Percentiles rank a stretch among this genome's conserved stretches.
Conservation (phyloP, 2,329 filamentous ascomycete species). For the Fusarium oligoseptatum region DNA sequence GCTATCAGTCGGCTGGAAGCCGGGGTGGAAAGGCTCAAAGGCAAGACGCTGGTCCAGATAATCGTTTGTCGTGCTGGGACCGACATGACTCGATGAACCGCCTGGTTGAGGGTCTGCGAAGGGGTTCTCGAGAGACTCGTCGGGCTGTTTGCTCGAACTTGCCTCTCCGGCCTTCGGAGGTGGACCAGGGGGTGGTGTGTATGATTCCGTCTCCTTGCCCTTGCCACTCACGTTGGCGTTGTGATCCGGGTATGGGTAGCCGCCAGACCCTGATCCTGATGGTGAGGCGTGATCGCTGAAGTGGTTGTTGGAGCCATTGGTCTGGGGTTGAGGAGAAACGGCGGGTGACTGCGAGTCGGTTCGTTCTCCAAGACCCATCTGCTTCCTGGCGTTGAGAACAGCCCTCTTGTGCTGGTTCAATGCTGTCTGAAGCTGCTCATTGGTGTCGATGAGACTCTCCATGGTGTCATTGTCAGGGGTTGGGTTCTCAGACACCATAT, state of each 20-base stretch:
- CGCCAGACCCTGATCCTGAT: conserved; percentile 32
- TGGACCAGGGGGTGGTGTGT: conserved; percentile 43
- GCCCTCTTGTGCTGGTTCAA: conserved; percentile 88
- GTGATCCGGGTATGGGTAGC: conserved; percentile 21
- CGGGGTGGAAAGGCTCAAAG: conserved; percentile 57
- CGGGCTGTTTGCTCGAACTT: conserved; percentile 38
- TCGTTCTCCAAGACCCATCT: conserved; percentile 57
- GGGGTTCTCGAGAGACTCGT: conserved; percentile 41
- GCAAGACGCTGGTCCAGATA: conserved; percentile 45
- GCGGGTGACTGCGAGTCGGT: conserved; percentile 47
- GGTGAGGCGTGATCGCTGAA: conserved; percentile 27
- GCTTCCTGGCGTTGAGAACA: conserved; percentile 73
- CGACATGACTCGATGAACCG: conserved; percentile 27
- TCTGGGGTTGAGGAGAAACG: conserved; percentile 40
- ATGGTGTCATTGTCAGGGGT: conserved; percentile 93
- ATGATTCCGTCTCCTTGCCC: conserved; percentile 52
- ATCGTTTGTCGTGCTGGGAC: conserved; percentile 29
- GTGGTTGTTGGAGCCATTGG: conserved; percentile 50
- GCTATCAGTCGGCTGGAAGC: conserved; percentile 47
- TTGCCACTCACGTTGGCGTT: conserved; percentile 47
- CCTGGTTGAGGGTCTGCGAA: conserved; percentile 52
- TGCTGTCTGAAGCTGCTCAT: conserved; percentile 88
- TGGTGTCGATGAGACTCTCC: conserved; percentile 92
- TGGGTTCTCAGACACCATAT: conserved; percentile 85
- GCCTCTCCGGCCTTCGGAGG: conserved; percentile 46